phyloP scores from a whole-genome alignment of 2,329 filamentous ascomycete genomes.

The Colletotrichum spaethianum region DNA sequence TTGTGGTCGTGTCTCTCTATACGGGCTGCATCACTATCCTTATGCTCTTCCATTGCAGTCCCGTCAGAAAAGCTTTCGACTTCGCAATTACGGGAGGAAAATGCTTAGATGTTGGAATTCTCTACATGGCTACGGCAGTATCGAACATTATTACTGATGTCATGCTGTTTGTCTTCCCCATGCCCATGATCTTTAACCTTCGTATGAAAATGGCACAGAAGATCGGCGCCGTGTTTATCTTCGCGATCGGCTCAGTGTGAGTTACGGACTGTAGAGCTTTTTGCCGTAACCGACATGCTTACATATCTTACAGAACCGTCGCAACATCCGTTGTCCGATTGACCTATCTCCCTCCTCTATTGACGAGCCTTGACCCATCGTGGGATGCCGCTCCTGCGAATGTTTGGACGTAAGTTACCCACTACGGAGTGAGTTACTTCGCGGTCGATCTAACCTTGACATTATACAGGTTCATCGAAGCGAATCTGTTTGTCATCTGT shows the following conservation, averaged over 20 bases:
- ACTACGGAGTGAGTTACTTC: accelerated
- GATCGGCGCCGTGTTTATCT: conserved; percentile 59
- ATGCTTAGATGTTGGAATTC: conserved; percentile 62
- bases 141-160: conserved; percentile 65
- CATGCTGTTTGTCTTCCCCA: conserved; percentile 61
- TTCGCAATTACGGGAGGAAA: conserved; percentile 47
- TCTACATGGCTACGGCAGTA: conserved; percentile 64
- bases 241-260: conserved; percentile 57
- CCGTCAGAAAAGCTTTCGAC: conserved; percentile 52
- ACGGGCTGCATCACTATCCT: conserved; percentile 52
- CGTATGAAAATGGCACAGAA: conserved; percentile 63
- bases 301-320: conserved; percentile 14
- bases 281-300: not conserved
- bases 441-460: not conserved
- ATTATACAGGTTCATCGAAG: conserved; percentile 51
- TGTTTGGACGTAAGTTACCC: conserved; percentile 30
- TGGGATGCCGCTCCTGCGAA: conserved; percentile 40
- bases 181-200: conserved; percentile 60
- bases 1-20: conserved; percentile 50
- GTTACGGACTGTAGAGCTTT: conserved; percentile 4
- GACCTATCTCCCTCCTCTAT: conserved; percentile 19
- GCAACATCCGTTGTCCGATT: conserved; percentile 35
- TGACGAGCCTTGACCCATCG: conserved; percentile 23
- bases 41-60: conserved; percentile 55
- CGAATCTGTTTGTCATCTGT: conserved; percentile 58